Evolutionary conservation across 139 green algal species (phyloP).

Genomic region (Dunaliella sp.): DNA sequence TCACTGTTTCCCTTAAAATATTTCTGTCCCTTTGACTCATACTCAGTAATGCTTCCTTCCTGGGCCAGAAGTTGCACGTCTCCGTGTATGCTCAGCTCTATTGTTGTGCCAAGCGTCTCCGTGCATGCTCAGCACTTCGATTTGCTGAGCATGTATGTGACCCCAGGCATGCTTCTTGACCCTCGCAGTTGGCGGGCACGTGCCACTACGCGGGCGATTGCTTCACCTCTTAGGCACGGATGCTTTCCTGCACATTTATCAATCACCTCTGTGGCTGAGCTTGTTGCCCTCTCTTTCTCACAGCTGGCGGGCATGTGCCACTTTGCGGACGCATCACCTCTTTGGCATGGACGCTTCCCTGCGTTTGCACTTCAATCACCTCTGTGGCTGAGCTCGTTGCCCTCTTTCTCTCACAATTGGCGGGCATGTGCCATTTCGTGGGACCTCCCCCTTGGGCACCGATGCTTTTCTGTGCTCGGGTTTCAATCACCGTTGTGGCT

Average conservation of each 20-base stretch:
- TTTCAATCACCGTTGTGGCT: too few relatives aligned
- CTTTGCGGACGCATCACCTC: constrained; percentile 85
- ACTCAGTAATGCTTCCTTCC: too few relatives aligned
- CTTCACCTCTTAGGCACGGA: constrained; percentile 93
- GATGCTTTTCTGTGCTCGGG: constrained; percentile 88
- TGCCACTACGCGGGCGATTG: constrained; percentile 90
- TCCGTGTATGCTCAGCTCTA: too few relatives aligned
- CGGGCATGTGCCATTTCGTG: constrained; percentile 93
- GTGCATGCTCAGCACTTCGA: too few relatives aligned
- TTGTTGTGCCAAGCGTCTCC: too few relatives aligned
- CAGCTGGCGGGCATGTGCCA: constrained; percentile 90
- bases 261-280: too few relatives aligned
- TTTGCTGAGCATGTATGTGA: too few relatives aligned
- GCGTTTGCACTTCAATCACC: constrained; percentile 73
- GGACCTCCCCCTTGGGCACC: constrained; percentile 89
- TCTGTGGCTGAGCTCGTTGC: too few relatives aligned
- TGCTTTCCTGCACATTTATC: constrained; percentile 86
- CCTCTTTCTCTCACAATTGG: constrained; percentile 63
- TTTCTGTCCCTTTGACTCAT: too few relatives aligned
- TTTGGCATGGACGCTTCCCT: constrained; percentile 96
- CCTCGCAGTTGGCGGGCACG: constrained; percentile 86
- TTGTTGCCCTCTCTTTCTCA: constrained; percentile 23
- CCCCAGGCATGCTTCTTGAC: too few relatives aligned
- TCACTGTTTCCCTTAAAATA: too few relatives aligned
- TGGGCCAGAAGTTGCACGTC: too few relatives aligned